phyloP scores from a whole-genome alignment of 371 early-diverging fungal species.

The Vairimorpha necatrix region DNA sequence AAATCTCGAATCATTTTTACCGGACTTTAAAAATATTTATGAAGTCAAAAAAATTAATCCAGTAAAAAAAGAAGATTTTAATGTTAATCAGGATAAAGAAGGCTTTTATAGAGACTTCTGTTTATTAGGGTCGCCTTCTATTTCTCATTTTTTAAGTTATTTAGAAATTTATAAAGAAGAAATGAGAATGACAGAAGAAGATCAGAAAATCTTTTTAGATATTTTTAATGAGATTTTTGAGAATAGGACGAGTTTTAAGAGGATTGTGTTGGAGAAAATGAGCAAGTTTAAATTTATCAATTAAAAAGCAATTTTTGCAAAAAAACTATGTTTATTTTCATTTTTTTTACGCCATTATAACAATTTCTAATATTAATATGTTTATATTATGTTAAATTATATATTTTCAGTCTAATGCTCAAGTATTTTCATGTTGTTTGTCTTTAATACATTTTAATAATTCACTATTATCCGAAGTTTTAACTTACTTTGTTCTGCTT shows the following conservation, averaged over 20 bases:
- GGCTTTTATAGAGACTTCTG: constrained; percentile 31
- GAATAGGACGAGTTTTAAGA: constrained; percentile 11
- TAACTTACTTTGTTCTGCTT: neutral
- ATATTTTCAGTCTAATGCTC: neutral
- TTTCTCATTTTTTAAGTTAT: constrained; percentile 52
- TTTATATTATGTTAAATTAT: neutral
- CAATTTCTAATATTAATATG: neutral
- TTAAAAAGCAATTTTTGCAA: neutral
- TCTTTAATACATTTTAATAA: neutral
- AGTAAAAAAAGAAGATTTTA: neutral
- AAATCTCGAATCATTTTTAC: neutral
- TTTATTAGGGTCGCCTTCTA: constrained; percentile 34
- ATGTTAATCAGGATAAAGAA: constrained; percentile 10
- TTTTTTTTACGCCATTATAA: neutral
- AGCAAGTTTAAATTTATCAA: constrained; percentile 37
- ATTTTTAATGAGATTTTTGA: constrained; percentile 31
- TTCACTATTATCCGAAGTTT: neutral
- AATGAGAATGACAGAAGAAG: constrained; percentile 27
- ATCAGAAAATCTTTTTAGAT: constrained; percentile 29
- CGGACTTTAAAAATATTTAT: neutral
- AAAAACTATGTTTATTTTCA: neutral
- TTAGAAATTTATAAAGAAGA: constrained; percentile 46
- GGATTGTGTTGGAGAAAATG: constrained; percentile 40
- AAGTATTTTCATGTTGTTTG: neutral
- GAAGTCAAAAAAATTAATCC: neutral